A percentile compares a stretch with the other conserved stretches of the same genome.
These are phyloP conservation scores for Misopates orontium DNA, from an alignment of 257 asterid genomes.

Conservation along the genomic window DNA sequence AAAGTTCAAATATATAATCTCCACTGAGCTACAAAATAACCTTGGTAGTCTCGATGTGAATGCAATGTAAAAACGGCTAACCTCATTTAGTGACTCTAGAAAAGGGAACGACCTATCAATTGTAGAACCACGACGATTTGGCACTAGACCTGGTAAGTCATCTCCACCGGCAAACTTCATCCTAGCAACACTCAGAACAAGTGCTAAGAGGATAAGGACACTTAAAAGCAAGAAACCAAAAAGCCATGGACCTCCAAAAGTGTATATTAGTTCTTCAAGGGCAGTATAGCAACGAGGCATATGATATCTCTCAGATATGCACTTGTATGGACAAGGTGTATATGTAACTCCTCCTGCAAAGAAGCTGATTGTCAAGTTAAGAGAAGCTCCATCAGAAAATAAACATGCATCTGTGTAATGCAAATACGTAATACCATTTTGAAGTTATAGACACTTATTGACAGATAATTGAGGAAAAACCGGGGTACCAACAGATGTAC, in stretches of 20 bases:
- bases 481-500: too few relatives aligned
- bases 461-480: slow-evolving; percentile 14
- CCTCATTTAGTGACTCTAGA: slow-evolving; percentile 90
- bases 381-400: slow-evolving; percentile 16
- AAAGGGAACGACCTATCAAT: slow-evolving; percentile 88
- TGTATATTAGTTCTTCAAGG: slow-evolving; percentile 78
- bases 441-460: slow-evolving; percentile 7
- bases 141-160: slow-evolving; percentile 69
- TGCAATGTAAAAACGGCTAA: slow-evolving; percentile 26
- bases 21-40: slow-evolving; percentile 3
- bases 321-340: slow-evolving; percentile 83
- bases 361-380: slow-evolving; percentile 19
- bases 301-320: slow-evolving; percentile 81
- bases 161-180: slow-evolving; percentile 72
- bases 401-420: background rate
- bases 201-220: slow-evolving; percentile 74
- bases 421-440: background rate
- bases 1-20: background rate
- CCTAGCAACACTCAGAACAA: slow-evolving; percentile 88
- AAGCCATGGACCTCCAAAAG: slow-evolving; percentile 95
- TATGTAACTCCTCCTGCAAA: slow-evolving; percentile 71
- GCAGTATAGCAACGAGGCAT: slow-evolving; percentile 88
- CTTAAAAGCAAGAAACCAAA: slow-evolving; percentile 69
- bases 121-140: slow-evolving; percentile 67
- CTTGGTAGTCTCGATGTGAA: slow-evolving; percentile 18